Evolutionary conservation across 2,329 filamentous ascomycete species (phyloP), one percentile per base, ranked within the genome.

Genomic region (Capronia epimyces): DNA sequence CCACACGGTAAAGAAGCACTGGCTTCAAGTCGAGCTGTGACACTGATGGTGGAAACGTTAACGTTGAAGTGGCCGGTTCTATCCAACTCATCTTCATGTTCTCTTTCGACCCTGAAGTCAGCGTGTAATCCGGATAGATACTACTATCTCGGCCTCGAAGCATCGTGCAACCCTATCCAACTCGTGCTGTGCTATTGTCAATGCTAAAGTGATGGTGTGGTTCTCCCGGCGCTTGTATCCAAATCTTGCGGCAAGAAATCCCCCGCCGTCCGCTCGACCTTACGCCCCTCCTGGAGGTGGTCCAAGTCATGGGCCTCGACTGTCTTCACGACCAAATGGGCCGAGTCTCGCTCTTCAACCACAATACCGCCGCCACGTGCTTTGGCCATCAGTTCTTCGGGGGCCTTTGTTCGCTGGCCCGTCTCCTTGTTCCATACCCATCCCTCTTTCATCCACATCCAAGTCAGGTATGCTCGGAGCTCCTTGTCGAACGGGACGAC

Each of bases 401-500:
- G 68, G 8, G 72, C 68, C 49, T 64, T 63, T 12, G 63, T 70
- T 58, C 69, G 65, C 24, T 71, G 62, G 0, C 88, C 89, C 0
- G 84, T 89, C 22, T 72, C 66, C 1, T 82, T 81, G 69, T 94
- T 79, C 88, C 89, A 95, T 34, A 82, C 75, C 78, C 83, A 91
- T 0, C 89, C 88, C 62, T 95, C 87, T 40, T 83, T 81, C 70
- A 93, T 79, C 89, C 90, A 95, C 81, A 89, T 87, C 89, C 90
- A 96, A 32, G 84, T 78, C 63, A 96, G 68, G 69, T 83, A 95
- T 0, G 88, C 89, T 37, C 87, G 77, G n/a, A 96, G 71, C 67
- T 96, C 90, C 69, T 62, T 96, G 67, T 96, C 90, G 37, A 76
- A 71, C 0, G 90, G 89, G 43, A 86, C 65, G 1, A 95, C 89